These are phyloP conservation scores for Clonostachys solani DNA, from an alignment of 2,329 filamentous ascomycete species.

Conservation along the genomic window DNA sequence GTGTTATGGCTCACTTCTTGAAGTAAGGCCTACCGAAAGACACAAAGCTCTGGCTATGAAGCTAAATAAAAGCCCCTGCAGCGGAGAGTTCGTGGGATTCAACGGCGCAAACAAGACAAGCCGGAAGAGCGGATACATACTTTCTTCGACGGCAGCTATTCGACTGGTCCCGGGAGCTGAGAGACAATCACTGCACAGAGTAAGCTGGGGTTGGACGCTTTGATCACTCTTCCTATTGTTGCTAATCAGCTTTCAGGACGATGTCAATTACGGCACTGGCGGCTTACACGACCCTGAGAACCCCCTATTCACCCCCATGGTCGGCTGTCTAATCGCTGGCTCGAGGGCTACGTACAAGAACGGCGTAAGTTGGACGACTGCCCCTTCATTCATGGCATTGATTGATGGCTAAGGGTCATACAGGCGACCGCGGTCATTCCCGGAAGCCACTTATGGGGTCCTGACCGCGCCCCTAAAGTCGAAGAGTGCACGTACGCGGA, in stretches of 20 bases:
- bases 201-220: background rate
- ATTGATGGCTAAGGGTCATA: background rate
- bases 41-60: background rate
- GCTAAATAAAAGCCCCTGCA: background rate
- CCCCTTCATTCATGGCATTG: too few species aligned
- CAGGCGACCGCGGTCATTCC: conserved; percentile 2
- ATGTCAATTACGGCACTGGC: too few species aligned
- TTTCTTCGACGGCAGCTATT: background rate
- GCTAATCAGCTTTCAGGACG: too few species aligned
- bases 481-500: conserved; percentile 2
- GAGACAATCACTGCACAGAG: background rate
- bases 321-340: conserved; percentile 1
- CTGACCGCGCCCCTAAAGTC: conserved; percentile 1
- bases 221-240: too few species aligned
- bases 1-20: background rate
- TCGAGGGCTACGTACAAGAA: conserved; percentile 1
- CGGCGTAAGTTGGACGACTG: background rate
- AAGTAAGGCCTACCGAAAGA: background rate
- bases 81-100: background rate
- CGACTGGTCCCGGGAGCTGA: background rate
- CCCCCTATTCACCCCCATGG: conserved; percentile 1
- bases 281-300: background rate
- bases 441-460: conserved; percentile 1
- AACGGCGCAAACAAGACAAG: background rate
- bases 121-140: conserved; percentile 1